These are phyloP conservation scores for Papiliotrema fonsecae DNA, from an alignment of 1,284 basidiomycete species.

Conservation along the genomic window DNA sequence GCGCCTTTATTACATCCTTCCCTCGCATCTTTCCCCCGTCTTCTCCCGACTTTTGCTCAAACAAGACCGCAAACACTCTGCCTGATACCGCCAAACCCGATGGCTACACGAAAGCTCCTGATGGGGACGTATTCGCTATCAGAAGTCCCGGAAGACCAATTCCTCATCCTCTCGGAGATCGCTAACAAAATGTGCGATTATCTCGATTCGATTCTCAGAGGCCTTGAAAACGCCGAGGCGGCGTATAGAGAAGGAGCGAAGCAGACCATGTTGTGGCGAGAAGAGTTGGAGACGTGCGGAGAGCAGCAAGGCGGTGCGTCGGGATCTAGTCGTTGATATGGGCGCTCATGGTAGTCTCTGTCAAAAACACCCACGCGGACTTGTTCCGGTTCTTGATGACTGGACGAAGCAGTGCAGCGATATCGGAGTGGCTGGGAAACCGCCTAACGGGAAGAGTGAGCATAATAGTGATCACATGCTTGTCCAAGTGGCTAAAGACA, in stretches of 20 bases:
- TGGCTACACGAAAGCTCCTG: slow-evolving; percentile 11
- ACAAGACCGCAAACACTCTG: slow-evolving; percentile 22
- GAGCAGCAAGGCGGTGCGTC: slow-evolving; percentile 39
- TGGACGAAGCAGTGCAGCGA: slow-evolving; percentile 30
- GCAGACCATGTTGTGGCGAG: slow-evolving; percentile 42
- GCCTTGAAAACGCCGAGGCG: slow-evolving; percentile 25
- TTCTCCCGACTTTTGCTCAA: slow-evolving; percentile 20
- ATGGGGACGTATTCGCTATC: slow-evolving; percentile 29
- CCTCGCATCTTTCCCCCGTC: slow-evolving; percentile 24
- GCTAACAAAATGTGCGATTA: slow-evolving; percentile 23
- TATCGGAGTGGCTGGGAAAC: slow-evolving; percentile 43
- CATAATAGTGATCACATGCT: neutral
- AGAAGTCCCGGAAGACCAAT: neutral
- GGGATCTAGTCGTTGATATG: neutral
- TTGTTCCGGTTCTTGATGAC: slow-evolving; percentile 41
- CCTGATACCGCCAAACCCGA: slow-evolving; percentile 8
- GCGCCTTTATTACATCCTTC: slow-evolving; percentile 17
- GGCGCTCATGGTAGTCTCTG: slow-evolving; percentile 16
- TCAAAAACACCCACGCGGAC: slow-evolving; percentile 36
- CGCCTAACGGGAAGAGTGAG: slow-evolving; percentile 38
- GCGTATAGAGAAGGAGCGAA: slow-evolving; percentile 36
- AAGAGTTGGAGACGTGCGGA: slow-evolving; percentile 41
- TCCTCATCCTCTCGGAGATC: slow-evolving; percentile 21
- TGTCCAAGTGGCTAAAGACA: slow-evolving; percentile 10
- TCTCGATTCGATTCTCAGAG: slow-evolving; percentile 31